Evolutionary conservation across 345 rosid genomes (phyloP).

Genomic region (Viola odorata): DNA sequence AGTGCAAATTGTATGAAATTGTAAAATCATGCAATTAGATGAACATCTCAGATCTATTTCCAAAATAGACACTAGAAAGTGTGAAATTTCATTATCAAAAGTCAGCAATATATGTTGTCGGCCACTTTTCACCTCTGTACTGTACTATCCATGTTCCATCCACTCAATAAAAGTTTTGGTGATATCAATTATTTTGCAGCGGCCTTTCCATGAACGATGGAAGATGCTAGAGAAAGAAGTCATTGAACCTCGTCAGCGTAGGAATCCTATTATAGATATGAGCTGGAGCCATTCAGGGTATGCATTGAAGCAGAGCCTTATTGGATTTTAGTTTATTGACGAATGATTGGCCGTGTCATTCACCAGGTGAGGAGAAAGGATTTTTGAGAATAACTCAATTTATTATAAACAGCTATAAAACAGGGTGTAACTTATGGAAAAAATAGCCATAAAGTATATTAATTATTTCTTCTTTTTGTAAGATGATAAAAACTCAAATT

Average conservation of each 20-base stretch:
- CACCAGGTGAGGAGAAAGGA: slow-evolving; percentile 93
- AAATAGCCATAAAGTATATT: too few species aligned
- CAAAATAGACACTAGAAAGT: too few species aligned
- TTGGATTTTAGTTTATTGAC: slow-evolving; percentile 9
- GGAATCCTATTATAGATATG: slow-evolving; percentile 82
- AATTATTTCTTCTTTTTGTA: too few species aligned
- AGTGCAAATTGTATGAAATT: not conserved
- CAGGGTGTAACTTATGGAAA: too few species aligned
- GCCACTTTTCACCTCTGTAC: too few species aligned
- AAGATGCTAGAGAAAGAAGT: slow-evolving; percentile 94
- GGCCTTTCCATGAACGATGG: slow-evolving; percentile 96
- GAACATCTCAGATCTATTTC: not conserved
- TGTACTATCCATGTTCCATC: not conserved
- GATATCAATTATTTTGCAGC: slow-evolving; percentile 45
- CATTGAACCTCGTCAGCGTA: slow-evolving; percentile 79
- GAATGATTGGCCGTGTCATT: slow-evolving; percentile 14
- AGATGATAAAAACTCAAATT: too few species aligned
- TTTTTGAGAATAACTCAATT: too few species aligned
- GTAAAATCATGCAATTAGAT: not conserved
- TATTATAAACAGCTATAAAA: too few species aligned
- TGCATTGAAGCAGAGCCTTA: slow-evolving; percentile 17
- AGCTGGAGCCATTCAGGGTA: slow-evolving; percentile 95
- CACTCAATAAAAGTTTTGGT: slow-evolving; percentile 19
- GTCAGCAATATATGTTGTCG: too few species aligned
- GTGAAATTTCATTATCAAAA: too few species aligned